phyloP scores from a whole-genome alignment of 225 moss, liverwort and hornwort genomes.

The Pseudisothecium myosuroides region DNA sequence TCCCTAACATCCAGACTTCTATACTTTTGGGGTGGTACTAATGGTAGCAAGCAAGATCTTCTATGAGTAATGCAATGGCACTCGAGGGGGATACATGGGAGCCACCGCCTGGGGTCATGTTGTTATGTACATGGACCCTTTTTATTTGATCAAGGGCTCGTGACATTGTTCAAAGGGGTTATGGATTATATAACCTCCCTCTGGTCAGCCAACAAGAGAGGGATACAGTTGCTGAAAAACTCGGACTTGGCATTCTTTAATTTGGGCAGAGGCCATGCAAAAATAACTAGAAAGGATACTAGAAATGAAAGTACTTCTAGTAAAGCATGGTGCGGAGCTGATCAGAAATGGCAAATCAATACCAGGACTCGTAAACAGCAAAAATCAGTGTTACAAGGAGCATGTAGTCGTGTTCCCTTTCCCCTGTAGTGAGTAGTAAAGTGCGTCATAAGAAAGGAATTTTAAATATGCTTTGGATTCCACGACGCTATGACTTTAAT shows the following conservation, averaged over 20 bases:
- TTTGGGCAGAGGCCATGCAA: not conserved
- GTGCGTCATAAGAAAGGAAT: not conserved
- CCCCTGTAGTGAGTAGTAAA: not conserved
- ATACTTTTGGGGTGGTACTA: not conserved
- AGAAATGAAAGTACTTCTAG: not conserved
- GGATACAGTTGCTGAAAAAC: not conserved
- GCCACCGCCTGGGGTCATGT: not conserved
- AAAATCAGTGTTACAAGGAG: not conserved
- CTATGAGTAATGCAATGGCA: not conserved
- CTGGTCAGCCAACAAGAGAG: not conserved
- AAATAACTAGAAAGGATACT: not conserved
- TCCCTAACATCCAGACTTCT: not conserved
- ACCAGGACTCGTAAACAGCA: not conserved
- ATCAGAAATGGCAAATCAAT: not conserved
- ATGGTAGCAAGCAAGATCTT: not conserved
- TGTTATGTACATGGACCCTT: not conserved
- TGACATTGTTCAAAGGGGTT: no score
- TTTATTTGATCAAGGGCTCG: not conserved
- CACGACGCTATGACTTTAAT: not conserved
- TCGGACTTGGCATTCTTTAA: not conserved
- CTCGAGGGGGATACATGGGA: not conserved
- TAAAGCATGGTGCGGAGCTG: not conserved
- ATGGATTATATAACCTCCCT: not conserved
- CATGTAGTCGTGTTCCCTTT: not conserved
- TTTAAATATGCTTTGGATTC: not conserved